Evolutionary conservation across 129 eudicot species (phyloP).

Genomic region (Centaurea solstitialis): DNA sequence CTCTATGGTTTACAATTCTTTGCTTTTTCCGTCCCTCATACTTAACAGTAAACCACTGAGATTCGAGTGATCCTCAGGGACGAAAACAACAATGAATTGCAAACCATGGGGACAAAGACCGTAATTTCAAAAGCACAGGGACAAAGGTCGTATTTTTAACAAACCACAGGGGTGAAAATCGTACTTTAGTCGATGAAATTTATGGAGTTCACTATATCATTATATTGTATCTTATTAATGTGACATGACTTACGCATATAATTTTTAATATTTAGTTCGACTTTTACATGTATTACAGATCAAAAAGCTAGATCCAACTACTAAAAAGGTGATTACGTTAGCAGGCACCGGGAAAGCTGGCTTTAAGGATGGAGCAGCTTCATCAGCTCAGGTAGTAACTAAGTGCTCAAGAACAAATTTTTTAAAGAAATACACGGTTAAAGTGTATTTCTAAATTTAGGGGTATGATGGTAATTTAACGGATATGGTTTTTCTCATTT

Average conservation of each 20-base stretch:
- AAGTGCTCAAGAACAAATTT: slow-evolving; percentile 14
- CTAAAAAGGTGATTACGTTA: slow-evolving; percentile 63
- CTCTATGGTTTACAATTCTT: too few relatives aligned
- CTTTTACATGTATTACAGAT: slow-evolving; percentile 51
- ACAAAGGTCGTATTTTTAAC: neutral
- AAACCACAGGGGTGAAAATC: neutral
- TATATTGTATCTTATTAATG: neutral
- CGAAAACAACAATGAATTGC: neutral
- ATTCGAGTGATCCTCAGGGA: too few relatives aligned
- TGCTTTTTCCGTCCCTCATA: too few relatives aligned
- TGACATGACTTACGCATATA: neutral
- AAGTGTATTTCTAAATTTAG: neutral
- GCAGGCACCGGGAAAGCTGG: slow-evolving; percentile 98
- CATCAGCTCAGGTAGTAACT: slow-evolving; percentile 71
- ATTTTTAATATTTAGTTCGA: neutral
- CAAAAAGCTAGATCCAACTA: slow-evolving; percentile 81
- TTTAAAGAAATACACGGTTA: neutral
- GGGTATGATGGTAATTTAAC: neutral
- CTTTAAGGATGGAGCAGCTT: slow-evolving; percentile 78
- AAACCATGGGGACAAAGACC: neutral
- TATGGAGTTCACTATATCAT: neutral
- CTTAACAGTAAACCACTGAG: too few relatives aligned
- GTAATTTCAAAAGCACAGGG: neutral
- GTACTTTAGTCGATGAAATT: neutral
- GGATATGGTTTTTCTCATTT: neutral